Evolutionary conservation across 345 rosid genomes (phyloP), one percentile per base, ranked within the genome.

Genomic region (Dovyalis caffra): DNA sequence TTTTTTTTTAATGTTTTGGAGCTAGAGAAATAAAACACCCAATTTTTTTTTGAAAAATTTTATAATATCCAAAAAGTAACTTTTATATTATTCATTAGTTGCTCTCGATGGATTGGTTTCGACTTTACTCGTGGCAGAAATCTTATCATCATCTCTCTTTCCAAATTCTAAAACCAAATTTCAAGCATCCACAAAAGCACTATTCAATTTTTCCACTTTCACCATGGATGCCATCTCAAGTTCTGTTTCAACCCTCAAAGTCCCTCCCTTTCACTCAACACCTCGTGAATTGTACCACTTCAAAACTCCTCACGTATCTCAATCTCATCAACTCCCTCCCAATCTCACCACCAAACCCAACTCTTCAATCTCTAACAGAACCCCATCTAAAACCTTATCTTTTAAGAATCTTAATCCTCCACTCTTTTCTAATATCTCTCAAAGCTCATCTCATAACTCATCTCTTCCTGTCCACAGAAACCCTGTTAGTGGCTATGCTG

Each of bases 401-500:
- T 76, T 31, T 37, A 47, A 62, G 35, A 70, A 38, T 68, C 73
- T 77, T 43, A 51, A 64, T 28, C 68, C 74, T 69, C 78, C 86
- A 1, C 43, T 78, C 65, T 32, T 63, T 84, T 35, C 62, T 43
- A 43, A 43, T 58, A 45, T 63, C 74, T 62, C 84, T 70, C 83
- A 38, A 34, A 35, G 49, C 61, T 75, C 61, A 23, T n/a, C 71
- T 12, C 6, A 66, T 6, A 76, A 64, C 53, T 63, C 84, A 29
- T 49, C 84, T 18, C 80, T 81, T 5, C n/a, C 35, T 16, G 47
- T 37, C 70, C 89, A 92, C 71, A 80, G 56, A 2, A 91, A 79
- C 64, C 90, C 92, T 1, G 87, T 90, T 20, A 84, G 79, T 1
- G 96, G 97, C 26, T 93, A 87, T 53, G 94, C 94, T 1, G 96